Base-by-base conservation (phyloP, 768 basidiomycete species). In the Tricholoma furcatifolium region DNA sequence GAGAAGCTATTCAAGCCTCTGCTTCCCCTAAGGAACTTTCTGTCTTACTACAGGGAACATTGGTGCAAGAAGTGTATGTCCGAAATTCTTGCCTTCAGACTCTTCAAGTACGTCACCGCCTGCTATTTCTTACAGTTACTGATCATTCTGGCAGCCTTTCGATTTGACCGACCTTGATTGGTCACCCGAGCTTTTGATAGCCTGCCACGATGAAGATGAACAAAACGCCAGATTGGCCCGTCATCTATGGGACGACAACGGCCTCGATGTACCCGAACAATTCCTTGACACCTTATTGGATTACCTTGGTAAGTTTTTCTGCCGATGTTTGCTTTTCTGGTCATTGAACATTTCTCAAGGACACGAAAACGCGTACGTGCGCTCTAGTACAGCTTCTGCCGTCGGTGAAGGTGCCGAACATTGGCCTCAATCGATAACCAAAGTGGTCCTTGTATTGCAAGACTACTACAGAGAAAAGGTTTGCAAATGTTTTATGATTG, bases 141-240 rank as follows among this genome's bases (percentile, higher is more conserved):
- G 2, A 30, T 30, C 4, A 34, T 8, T n/a, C 30, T 6, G 6
- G 1, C 54, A 98, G 92, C 88, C 94, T 0, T 88, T 98, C 58
- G 97, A 98, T 69, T 68, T 98, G 43, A 98, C 95, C 0, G 96
- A 98, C 43, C 66, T 93, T 34, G 94, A 97, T 55, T 99, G 94
- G 88, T 91, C 88, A 2, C 83, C 89, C 0, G 85, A 91, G 64
- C 68, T 99, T 1, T 91, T 92, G 85, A 78, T 98, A 35, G 89
- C 89, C 4, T 85, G 81, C 48, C 93, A 98, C 59, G 97, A 98
- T 54, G 75, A 79, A 8, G 85, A 83, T 47, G 92, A 93, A 61
- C 92, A 95, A 62, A 98, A 95, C 60, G 84, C 84, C 0, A 77
- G 87, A 45, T 72, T 98, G 36, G 94, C 95, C 14, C 72, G 73